Percentiles rank a stretch among this genome's conserved stretches.
phyloP scores from a whole-genome alignment of 2,329 filamentous ascomycete genomes.

The Fusarium lyarnte region DNA sequence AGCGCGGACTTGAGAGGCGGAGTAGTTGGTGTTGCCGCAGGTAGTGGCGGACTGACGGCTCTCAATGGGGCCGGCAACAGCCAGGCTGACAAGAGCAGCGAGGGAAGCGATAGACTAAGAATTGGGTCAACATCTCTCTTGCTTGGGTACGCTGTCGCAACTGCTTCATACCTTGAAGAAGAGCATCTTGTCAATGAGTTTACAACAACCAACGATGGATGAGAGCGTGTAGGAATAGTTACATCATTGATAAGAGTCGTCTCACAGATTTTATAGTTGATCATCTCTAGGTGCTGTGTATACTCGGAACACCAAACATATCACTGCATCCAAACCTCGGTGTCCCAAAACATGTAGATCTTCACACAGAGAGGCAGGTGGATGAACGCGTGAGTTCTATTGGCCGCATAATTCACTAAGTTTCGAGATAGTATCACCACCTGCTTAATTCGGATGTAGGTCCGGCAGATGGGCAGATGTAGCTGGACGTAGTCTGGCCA shows the following conservation, averaged over 20 bases:
- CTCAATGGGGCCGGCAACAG: slow-evolving; percentile 42
- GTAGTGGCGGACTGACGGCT: slow-evolving; percentile 39
- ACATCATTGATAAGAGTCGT: background rate
- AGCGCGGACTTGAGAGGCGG: slow-evolving; percentile 39
- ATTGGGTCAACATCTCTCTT: background rate
- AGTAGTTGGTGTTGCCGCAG: slow-evolving; percentile 47
- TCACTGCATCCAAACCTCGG: background rate
- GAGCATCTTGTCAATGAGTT: slow-evolving; percentile 28
- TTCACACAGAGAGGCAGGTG: slow-evolving; percentile 26
- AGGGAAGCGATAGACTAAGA: slow-evolving; percentile 39
- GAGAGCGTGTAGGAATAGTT: background rate
- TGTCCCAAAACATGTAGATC: slow-evolving; percentile 9
- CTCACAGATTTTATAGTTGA: background rate
- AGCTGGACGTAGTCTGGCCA: slow-evolving; percentile 6
- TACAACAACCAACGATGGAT: background rate
- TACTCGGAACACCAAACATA: background rate
- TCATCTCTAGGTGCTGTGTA: background rate
- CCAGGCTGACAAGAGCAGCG: slow-evolving; percentile 43
- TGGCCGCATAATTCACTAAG: background rate
- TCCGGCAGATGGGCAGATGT: slow-evolving; percentile 11
- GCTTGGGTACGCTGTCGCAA: rapidly evolving
- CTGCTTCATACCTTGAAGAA: slow-evolving; percentile 26
- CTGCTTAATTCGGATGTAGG: slow-evolving; percentile 31
- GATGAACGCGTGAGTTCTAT: background rate
- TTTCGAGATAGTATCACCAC: slow-evolving; percentile 22